Evolutionary conservation across 208 protist genomes (phyloP).

Genomic region (Phytomonas francai): DNA sequence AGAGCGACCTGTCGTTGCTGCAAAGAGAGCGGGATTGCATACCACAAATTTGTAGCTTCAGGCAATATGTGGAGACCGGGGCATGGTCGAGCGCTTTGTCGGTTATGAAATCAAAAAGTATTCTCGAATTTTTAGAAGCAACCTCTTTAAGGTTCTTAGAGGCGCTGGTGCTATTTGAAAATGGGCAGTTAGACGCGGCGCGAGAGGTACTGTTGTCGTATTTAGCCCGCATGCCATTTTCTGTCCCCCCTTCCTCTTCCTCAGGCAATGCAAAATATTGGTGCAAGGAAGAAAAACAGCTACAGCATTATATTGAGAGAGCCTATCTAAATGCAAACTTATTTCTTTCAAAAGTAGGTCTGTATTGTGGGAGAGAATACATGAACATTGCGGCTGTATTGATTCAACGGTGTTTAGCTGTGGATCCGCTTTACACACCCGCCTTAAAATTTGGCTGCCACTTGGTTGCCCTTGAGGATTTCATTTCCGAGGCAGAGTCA

Average conservation of each 20-base stretch:
- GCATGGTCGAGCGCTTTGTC: too few relatives aligned
- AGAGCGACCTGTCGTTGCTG: too few relatives aligned
- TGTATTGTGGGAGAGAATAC: conserved; percentile 63
- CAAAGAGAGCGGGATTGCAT: too few relatives aligned
- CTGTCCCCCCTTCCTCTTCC: background rate
- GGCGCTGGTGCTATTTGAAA: conserved; percentile 48
- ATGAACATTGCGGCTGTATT: conserved; percentile 64
- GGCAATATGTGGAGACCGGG: too few relatives aligned
- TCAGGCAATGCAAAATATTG: background rate
- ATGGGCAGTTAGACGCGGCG: conserved; percentile 34
- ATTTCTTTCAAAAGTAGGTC: conserved; percentile 69
- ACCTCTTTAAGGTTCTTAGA: conserved; percentile 57
- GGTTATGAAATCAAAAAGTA: too few relatives aligned
- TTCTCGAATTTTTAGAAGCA: conserved; percentile 6
- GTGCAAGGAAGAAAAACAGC: conserved; percentile 23
- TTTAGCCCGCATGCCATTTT: conserved; percentile 38
- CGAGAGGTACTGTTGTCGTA: conserved; percentile 55
- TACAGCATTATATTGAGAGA: conserved; percentile 32
- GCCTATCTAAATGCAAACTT: conserved; percentile 62
- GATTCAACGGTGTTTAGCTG: conserved; percentile 47
- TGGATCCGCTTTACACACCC: conserved; percentile 42
- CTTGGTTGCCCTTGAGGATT: conserved; percentile 54
- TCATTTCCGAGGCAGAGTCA: conserved; percentile 21
- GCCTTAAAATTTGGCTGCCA: conserved; percentile 60
- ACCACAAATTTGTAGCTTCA: too few relatives aligned